Percentiles rank a stretch among this genome's conserved stretches.
Conservation (phyloP, 2,329 filamentous ascomycete genomes). For the Stemphylium beticola region DNA sequence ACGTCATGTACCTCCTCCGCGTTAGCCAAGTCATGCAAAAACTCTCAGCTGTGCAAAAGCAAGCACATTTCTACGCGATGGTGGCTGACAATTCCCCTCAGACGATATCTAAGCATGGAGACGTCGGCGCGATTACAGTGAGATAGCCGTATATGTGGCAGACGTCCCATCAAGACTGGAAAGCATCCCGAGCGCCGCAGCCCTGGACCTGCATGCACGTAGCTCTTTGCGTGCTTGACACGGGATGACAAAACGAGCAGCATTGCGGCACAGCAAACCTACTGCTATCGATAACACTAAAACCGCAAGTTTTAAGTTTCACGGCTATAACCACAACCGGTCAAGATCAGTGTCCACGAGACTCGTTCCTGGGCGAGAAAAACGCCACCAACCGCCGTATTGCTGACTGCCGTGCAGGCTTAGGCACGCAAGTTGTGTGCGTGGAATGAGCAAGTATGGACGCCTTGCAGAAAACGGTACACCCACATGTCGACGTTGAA, state of each 20-base stretch:
- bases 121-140: not conserved
- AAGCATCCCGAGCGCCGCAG: not conserved
- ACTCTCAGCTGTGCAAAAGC: not conserved
- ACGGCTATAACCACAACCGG: not conserved
- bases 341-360: conserved; percentile 10
- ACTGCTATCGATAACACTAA: conserved; percentile 11
- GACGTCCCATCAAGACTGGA: not conserved
- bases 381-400: conserved; percentile 13
- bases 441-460: not conserved
- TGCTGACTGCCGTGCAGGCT: not conserved
- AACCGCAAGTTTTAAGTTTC: not conserved
- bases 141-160: not conserved
- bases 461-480: not conserved
- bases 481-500: not conserved
- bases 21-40: not conserved
- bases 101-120: not conserved
- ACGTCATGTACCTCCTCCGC: not conserved
- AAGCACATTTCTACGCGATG: not conserved
- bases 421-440: not conserved
- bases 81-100: not conserved
- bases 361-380: conserved; percentile 4
- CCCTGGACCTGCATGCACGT: conserved; percentile 9
- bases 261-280: conserved; percentile 11
- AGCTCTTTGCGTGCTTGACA: conserved; percentile 1
- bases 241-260: conserved; percentile 6